Conservation (phyloP, 2,329 filamentous ascomycete genomes). For the Gnomoniopsis sp. region DNA sequence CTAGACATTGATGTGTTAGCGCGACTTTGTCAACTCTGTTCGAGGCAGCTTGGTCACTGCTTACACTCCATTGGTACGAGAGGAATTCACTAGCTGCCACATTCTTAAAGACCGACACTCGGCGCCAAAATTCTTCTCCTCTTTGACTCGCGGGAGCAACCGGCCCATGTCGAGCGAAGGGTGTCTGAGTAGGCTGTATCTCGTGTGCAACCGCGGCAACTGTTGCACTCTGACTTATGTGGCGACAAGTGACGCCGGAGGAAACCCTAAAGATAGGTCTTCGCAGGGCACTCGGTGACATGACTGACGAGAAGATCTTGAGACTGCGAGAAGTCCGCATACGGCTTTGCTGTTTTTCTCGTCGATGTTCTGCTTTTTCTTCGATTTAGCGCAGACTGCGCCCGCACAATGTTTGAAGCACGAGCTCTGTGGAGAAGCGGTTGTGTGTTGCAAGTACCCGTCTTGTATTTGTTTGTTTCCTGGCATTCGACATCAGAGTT, state of each 20-base stretch:
- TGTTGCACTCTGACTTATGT: neutral
- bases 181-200: neutral
- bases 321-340: neutral
- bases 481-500: too few relatives aligned
- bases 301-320: neutral
- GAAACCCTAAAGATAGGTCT: neutral
- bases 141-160: neutral
- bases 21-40: neutral
- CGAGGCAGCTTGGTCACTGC: conserved; percentile 21
- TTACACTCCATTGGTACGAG: conserved; percentile 52
- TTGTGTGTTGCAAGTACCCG: too few relatives aligned
- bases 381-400: too few relatives aligned
- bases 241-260: neutral
- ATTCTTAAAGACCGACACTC: conserved; percentile 46
- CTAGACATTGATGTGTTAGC: neutral
- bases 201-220: neutral
- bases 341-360: too few relatives aligned
- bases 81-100: conserved; percentile 46
- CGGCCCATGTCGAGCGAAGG: neutral
- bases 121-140: conserved; percentile 46
- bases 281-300: neutral
- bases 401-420: too few relatives aligned
- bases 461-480: too few relatives aligned
- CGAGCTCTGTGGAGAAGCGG: too few relatives aligned
- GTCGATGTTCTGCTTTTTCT: neutral